Conservation (phyloP, 2,329 filamentous ascomycete species). For the Penicillium palitans region DNA sequence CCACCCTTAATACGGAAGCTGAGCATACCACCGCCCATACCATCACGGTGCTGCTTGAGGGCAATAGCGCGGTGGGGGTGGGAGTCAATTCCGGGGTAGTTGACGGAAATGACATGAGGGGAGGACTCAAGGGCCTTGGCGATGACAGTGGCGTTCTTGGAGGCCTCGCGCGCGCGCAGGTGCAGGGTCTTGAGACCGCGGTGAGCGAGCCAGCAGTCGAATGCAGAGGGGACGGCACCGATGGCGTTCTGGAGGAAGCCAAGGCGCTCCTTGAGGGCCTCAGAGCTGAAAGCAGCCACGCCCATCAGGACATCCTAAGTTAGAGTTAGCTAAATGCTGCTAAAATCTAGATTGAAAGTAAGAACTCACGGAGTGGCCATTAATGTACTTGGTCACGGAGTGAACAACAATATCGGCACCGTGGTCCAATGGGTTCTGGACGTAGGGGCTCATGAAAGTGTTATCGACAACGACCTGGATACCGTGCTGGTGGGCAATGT, state of each 20-base stretch:
- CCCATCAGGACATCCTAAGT: constrained; percentile 89
- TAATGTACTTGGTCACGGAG: constrained; percentile 98
- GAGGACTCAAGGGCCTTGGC: constrained; percentile 76
- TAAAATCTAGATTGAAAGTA: background rate
- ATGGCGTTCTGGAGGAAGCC: constrained; percentile 96
- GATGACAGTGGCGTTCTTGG: constrained; percentile 74
- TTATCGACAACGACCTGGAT: constrained; percentile 98
- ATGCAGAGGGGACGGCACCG: constrained; percentile 88
- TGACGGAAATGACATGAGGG: constrained; percentile 80
- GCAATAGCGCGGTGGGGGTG: constrained; percentile 86
- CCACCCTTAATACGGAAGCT: constrained; percentile 92
- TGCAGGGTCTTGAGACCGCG: constrained; percentile 96
- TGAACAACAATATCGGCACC: constrained; percentile 97
- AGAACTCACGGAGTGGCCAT: constrained; percentile 69
- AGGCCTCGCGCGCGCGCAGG: constrained; percentile 83
- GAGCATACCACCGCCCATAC: constrained; percentile 95
- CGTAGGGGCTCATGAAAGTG: constrained; percentile 93
- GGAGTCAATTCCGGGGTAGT: constrained; percentile 88
- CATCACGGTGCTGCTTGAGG: constrained; percentile 86
- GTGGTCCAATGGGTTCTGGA: constrained; percentile 93
- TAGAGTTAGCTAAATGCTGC: constrained; percentile 9
- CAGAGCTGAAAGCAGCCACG: constrained; percentile 89
- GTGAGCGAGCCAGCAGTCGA: constrained; percentile 98
- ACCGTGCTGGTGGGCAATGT: constrained; percentile 79
- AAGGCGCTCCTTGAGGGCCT: constrained; percentile 72